These are phyloP conservation scores for Bipolaris victoriae DNA, from an alignment of 2,329 filamentous ascomycete genomes.

Conservation along the genomic window DNA sequence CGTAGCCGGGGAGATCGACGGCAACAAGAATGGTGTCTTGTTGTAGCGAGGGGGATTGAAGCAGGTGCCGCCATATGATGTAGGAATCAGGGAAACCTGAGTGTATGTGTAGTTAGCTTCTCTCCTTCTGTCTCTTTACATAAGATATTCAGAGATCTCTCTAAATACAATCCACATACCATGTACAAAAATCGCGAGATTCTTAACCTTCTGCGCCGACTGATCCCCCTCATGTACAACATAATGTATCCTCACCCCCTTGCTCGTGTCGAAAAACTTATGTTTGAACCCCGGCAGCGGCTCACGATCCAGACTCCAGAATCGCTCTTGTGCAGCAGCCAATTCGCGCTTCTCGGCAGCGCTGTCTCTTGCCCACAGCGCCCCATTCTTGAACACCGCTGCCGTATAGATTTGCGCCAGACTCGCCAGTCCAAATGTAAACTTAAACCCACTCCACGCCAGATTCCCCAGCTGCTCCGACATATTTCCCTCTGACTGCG, in stretches of 20 bases:
- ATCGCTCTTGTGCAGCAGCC: conserved; percentile 55
- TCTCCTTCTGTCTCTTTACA: not conserved
- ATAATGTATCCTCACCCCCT: conserved; percentile 62
- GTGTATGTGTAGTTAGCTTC: not conserved
- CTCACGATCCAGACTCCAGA: conserved; percentile 61
- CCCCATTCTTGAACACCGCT: conserved; percentile 35
- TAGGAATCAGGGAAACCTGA: conserved; percentile 64
- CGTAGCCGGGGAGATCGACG: conserved; percentile 65
- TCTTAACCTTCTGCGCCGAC: conserved; percentile 29
- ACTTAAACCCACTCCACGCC: conserved; percentile 35
- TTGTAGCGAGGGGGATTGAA: conserved; percentile 50
- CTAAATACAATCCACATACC: conserved; percentile 30
- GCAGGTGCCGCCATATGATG: conserved; percentile 59
- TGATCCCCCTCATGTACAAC: conserved; percentile 48
- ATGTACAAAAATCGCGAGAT: conserved; percentile 62
- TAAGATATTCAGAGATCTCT: not conserved
- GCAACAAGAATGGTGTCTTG: conserved; percentile 57
- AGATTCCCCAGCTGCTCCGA: conserved; percentile 21
- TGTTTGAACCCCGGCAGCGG: conserved; percentile 56
- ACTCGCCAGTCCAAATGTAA: conserved; percentile 42
- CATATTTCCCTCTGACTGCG: conserved; percentile 1
- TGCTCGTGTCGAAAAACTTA: conserved; percentile 57
- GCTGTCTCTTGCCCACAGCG: conserved; percentile 35
- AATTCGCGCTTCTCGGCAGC: conserved; percentile 32
- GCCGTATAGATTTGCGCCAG: conserved; percentile 28